Percentiles rank a stretch among this genome's conserved stretches.
Evolutionary conservation across 805 yeast species (phyloP).

Genomic region (Sugiyamaella marilandica): DNA sequence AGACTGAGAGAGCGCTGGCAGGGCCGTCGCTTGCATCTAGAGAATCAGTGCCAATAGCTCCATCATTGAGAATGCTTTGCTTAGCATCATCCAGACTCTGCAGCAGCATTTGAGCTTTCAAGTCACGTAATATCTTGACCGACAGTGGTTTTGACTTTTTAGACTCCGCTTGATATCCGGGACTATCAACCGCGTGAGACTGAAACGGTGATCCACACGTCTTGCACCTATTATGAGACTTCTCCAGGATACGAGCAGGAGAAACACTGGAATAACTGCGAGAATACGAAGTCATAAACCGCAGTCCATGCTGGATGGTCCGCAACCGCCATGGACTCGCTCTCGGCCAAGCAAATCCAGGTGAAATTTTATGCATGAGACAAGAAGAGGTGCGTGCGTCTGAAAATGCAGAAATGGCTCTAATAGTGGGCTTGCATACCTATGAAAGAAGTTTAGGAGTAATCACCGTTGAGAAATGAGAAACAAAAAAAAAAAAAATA

Average conservation of each 20-base stretch:
- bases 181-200: constrained; percentile 1
- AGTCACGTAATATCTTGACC: constrained; percentile 2
- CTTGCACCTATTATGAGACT: not conserved
- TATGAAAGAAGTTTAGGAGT: no score
- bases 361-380: no score
- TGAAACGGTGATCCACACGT: constrained; percentile 13
- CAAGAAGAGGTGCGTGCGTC: no score
- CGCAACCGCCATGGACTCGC: no score
- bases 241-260: not conserved
- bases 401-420: no score
- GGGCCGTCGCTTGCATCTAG: constrained; percentile 5
- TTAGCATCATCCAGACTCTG: constrained; percentile 16
- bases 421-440: no score
- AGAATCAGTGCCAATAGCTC: constrained; percentile 7
- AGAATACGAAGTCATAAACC: no score
- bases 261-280: not conserved
- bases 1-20: not conserved
- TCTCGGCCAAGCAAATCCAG: no score
- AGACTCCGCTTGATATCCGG: not conserved
- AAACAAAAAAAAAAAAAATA: no score
- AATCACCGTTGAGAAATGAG: no score
- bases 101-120: constrained; percentile 6
- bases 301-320: no score
- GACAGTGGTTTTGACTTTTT: not conserved
- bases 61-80: constrained; percentile 10